phyloP scores from a whole-genome alignment of 140 eudicot species.

The Stevia rebaudiana region DNA sequence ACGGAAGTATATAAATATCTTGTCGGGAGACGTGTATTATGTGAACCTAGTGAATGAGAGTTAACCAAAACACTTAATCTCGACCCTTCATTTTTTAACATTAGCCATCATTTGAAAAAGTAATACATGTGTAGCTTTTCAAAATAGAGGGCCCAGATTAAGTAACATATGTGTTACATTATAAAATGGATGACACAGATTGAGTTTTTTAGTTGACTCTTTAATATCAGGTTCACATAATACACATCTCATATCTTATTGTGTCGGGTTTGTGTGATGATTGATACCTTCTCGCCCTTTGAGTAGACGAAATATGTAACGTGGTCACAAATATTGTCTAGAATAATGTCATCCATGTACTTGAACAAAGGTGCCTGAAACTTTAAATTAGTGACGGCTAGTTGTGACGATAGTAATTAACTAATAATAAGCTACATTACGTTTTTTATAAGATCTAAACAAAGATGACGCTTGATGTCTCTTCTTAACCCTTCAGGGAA shows the following conservation, averaged over 20 bases:
- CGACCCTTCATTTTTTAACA: no score
- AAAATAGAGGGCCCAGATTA: no score
- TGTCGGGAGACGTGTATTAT: no score
- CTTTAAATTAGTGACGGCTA: not conserved
- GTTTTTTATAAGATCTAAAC: slow-evolving; percentile 77
- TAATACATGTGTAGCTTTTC: no score
- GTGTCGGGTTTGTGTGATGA: slow-evolving; percentile 14
- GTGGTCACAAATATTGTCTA: slow-evolving; percentile 89
- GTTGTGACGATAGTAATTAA: not conserved
- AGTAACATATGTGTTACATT: no score
- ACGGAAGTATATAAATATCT: not conserved
- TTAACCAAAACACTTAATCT: no score
- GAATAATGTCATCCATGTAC: slow-evolving; percentile 69
- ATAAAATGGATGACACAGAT: no score
- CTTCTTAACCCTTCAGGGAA: slow-evolving; percentile 81
- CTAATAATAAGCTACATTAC: slow-evolving; percentile 15
- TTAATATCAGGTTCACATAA: no score
- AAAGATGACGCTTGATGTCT: slow-evolving; percentile 82
- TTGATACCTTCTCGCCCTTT: slow-evolving; percentile 64
- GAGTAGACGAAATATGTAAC: slow-evolving; percentile 64
- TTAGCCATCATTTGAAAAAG: no score
- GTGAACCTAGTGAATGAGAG: no score
- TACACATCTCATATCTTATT: no score
- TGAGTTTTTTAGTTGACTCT: no score
- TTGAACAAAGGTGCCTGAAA: slow-evolving; percentile 77